Percentiles rank a stretch among this genome's conserved stretches.
These are phyloP conservation scores for Paraphoma sp. DNA, from an alignment of 2,329 filamentous ascomycete genomes.

Conservation along the genomic window DNA sequence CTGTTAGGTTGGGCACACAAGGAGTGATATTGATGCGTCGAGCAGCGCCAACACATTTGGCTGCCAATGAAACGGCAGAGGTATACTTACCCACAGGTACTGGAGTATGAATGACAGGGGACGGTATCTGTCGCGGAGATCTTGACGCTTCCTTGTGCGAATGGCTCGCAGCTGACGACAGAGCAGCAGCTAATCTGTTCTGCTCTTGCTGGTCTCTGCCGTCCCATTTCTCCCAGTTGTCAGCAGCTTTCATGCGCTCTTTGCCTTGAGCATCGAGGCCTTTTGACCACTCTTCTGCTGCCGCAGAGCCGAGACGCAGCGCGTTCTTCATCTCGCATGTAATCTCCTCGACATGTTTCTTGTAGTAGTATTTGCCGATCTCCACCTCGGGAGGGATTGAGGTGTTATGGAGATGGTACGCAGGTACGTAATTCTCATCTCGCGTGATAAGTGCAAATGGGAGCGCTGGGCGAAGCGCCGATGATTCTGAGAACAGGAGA, in stretches of 20 bases:
- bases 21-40: constrained; percentile 26
- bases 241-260: constrained; percentile 65
- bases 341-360: constrained; percentile 67
- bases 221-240: constrained; percentile 80
- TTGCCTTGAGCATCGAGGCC: constrained; percentile 71
- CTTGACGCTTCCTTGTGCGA: constrained; percentile 24
- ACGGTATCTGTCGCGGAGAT: constrained; percentile 36
- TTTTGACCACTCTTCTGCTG: constrained; percentile 80
- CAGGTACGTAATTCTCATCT: constrained; percentile 66
- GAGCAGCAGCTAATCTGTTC: constrained; percentile 21
- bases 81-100: constrained; percentile 44
- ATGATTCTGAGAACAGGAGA: constrained; percentile 68
- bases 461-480: constrained; percentile 70
- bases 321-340: constrained; percentile 68
- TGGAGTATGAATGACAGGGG: constrained; percentile 42
- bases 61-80: constrained; percentile 22
- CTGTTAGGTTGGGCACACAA: constrained; percentile 36
- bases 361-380: constrained; percentile 71
- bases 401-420: constrained; percentile 61
- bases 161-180: constrained; percentile 22
- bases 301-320: constrained; percentile 69
- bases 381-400: constrained; percentile 57
- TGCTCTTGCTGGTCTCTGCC: constrained; percentile 42
- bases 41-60: constrained; percentile 17
- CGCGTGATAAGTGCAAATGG: constrained; percentile 71